A percentile compares a stretch with the other conserved stretches of the same genome.
Conservation (phyloP, 768 basidiomycete genomes). For the Hericium rajendrae region DNA sequence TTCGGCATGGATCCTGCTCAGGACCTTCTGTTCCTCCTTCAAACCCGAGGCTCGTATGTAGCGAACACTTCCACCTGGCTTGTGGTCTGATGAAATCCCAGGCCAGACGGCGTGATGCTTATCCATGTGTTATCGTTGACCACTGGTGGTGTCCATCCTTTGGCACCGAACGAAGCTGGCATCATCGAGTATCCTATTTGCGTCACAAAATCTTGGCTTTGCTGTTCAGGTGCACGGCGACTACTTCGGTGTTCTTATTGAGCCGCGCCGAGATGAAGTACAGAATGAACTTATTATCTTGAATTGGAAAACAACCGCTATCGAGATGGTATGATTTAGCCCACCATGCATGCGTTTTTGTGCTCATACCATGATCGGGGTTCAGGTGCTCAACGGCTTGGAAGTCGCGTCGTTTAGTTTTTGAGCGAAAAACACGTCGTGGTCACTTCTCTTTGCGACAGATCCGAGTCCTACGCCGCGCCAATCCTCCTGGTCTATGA, state of each 20-base stretch:
- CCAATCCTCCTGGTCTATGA: slow-evolving; percentile 8
- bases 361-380: background rate
- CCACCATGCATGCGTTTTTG: background rate
- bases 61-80: background rate
- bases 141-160: background rate
- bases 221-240: slow-evolving; percentile 9
- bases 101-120: background rate
- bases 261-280: background rate
- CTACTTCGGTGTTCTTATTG: slow-evolving; percentile 8
- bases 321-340: background rate
- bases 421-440: slow-evolving; percentile 3
- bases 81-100: too few species aligned
- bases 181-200: background rate
- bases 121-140: background rate
- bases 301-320: slow-evolving; percentile 12
- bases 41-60: slow-evolving; percentile 20
- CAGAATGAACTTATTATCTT: slow-evolving; percentile 6
- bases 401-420: slow-evolving; percentile 7
- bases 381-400: background rate
- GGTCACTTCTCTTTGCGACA: background rate
- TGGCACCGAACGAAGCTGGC: background rate
- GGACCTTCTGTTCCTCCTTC: slow-evolving; percentile 10
- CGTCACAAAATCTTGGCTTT: background rate
- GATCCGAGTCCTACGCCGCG: background rate
- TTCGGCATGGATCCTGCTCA: slow-evolving; percentile 14